Evolutionary conservation across 2,329 filamentous ascomycete genomes (phyloP).

Genomic region (Fusarium nygamai): DNA sequence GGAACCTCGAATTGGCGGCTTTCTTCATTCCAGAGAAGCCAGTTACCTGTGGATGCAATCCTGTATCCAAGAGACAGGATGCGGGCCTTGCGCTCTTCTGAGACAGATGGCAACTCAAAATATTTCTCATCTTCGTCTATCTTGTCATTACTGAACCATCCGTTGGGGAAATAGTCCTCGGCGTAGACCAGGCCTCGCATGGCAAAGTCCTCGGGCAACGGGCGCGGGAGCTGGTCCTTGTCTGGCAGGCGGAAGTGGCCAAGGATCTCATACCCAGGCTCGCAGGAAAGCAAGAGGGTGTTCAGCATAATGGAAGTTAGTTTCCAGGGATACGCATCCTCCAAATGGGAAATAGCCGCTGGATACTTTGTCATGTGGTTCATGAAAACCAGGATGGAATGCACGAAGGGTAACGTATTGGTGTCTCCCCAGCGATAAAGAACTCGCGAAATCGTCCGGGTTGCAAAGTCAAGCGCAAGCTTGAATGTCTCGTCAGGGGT

Average conservation of each 20-base stretch:
- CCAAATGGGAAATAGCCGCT: slow-evolving; percentile 55
- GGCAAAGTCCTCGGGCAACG: slow-evolving; percentile 75
- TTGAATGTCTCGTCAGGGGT: slow-evolving; percentile 44
- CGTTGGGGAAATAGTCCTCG: slow-evolving; percentile 64
- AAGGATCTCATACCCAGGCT: slow-evolving; percentile 50
- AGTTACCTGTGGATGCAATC: slow-evolving; percentile 55
- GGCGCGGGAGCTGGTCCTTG: slow-evolving; percentile 56
- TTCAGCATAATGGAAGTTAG: slow-evolving; percentile 53
- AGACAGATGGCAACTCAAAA: slow-evolving; percentile 69
- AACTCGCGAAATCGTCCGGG: slow-evolving; percentile 57
- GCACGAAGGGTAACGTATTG: slow-evolving; percentile 70
- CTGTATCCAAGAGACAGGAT: slow-evolving; percentile 66
- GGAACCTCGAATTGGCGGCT: slow-evolving; percentile 53
- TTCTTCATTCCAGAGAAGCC: slow-evolving; percentile 56
- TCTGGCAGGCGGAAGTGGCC: slow-evolving; percentile 59
- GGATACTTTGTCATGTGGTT: slow-evolving; percentile 54
- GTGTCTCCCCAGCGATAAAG: slow-evolving; percentile 64
- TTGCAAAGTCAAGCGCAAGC: slow-evolving; percentile 53
- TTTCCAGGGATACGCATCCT: slow-evolving; percentile 63
- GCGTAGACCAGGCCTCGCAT: slow-evolving; percentile 72
- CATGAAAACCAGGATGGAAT: slow-evolving; percentile 70
- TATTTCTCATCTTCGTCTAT: slow-evolving; percentile 75
- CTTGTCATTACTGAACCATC: slow-evolving; percentile 67
- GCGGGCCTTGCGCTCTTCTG: slow-evolving; percentile 65
- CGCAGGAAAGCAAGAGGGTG: slow-evolving; percentile 41